Evolutionary conservation across 1,284 basidiomycete genomes (phyloP), one percentile per base, ranked within the genome.

Genomic region (Melampsora americana): DNA sequence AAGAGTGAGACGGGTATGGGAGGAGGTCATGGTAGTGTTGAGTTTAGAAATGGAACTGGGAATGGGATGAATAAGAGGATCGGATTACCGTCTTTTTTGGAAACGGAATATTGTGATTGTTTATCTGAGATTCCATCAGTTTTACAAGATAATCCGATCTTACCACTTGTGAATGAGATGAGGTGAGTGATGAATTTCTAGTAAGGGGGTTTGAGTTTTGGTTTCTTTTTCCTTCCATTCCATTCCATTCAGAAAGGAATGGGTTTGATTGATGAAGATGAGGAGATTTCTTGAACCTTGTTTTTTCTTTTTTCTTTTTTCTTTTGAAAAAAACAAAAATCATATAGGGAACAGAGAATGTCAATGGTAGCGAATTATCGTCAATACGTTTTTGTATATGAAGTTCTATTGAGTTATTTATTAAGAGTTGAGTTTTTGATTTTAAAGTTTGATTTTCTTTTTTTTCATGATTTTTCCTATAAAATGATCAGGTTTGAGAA

Each of bases 311-410:
- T n/a, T n/a, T n/a, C n/a, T n/a, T n/a, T n/a, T n/a, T n/a, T n/a
- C n/a, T n/a, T n/a, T n/a, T n/a, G n/a, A n/a, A n/a, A n/a, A n/a
- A n/a, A n/a, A n/a, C n/a, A n/a, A n/a, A n/a, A n/a, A n/a, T n/a
- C n/a, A n/a, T 66, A 23, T 53, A 72, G 81, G 18, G 79, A 80
- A 73, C 80, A 81, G 65, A 79, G 81, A 20, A 82, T 82, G 81
- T 79, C 78, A 64, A 81, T 81, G 79, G 79, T 82, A n/a, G 81
- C 81, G 39, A 82, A 81, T 75, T 79, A 78, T 32, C 73, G 80
- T 0, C 81, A 82, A 70, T 82, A 79, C 64, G 79, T 80, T 14
- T 80, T 78, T 48, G 78, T 80, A 11, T 71, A 80, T 69, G 78
- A 80, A 59, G 79, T 78, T 61, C 72, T 81, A 2, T 61, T 81